Evolutionary conservation across 495 filamentous ascomycete species (phyloP).

Genomic region (Hypoxylon lienhwacheense): DNA sequence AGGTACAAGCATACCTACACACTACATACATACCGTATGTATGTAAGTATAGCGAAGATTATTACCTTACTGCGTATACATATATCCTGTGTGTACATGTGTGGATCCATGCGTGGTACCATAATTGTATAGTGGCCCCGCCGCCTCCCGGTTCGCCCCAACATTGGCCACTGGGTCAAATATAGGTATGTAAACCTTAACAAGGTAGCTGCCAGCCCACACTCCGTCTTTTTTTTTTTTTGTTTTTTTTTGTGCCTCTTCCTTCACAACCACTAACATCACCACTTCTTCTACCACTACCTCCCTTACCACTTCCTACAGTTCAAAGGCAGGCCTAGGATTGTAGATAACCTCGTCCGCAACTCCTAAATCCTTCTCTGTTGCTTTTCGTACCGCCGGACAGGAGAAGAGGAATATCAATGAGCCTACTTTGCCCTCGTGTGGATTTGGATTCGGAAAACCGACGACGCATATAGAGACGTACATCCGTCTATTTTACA

Average conservation of each 20-base stretch:
- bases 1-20: no score
- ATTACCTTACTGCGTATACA: no score
- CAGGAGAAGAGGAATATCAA: constrained; percentile 22
- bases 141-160: constrained; percentile 15
- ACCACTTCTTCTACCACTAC: no score
- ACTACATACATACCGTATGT: no score
- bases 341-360: constrained; percentile 33
- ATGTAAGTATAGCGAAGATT: background rate
- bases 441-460: constrained; percentile 26
- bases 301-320: constrained; percentile 24
- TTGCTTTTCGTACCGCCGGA: constrained; percentile 29
- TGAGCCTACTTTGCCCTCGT: constrained; percentile 14
- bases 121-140: no score
- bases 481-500: constrained; percentile 27
- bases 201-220: constrained; percentile 12
- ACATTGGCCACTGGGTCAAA: constrained; percentile 18
- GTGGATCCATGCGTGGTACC: no score
- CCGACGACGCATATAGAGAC: constrained; percentile 2
- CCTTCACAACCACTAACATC: background rate
- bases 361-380: constrained; percentile 27
- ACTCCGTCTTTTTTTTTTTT: constrained; percentile 18
- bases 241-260: constrained; percentile 4
- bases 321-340: constrained; percentile 36
- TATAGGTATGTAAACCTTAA: constrained; percentile 19
- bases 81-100: no score